Conservation (phyloP, 768 basidiomycete genomes). For the Tricholoma furcatifolium region DNA sequence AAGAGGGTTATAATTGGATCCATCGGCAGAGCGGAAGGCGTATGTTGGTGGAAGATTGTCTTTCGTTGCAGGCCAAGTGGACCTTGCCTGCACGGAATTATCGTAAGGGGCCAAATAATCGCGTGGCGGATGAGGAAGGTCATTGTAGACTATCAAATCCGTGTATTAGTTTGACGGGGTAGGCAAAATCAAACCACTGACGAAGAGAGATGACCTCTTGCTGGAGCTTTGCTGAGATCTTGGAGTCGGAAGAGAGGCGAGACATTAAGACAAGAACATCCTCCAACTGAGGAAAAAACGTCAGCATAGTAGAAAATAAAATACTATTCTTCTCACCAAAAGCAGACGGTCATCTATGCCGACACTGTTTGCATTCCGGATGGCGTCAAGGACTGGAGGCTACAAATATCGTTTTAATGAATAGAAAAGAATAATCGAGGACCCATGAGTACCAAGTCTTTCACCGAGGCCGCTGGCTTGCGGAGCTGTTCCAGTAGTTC, state of each 20-base stretch:
- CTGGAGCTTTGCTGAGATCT: slow-evolving; percentile 41
- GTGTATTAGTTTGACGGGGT: slow-evolving; percentile 14
- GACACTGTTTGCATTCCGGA: slow-evolving; percentile 33
- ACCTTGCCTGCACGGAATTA: neutral
- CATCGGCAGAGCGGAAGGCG: slow-evolving; percentile 58
- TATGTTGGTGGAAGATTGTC: slow-evolving; percentile 32
- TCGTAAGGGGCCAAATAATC: slow-evolving; percentile 39
- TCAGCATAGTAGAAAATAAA: neutral
- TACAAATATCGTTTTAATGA: slow-evolving; percentile 17
- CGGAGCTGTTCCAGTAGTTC: slow-evolving; percentile 29
- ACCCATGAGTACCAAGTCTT: slow-evolving; percentile 29
- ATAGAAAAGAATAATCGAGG: neutral
- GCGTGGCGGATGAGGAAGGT: slow-evolving; percentile 73
- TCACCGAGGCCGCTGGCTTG: slow-evolving; percentile 23
- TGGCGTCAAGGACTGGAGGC: slow-evolving; percentile 50
- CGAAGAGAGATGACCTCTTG: slow-evolving; percentile 51
- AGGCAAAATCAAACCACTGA: slow-evolving; percentile 33
- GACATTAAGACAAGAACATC: slow-evolving; percentile 61
- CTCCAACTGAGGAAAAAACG: slow-evolving; percentile 52
- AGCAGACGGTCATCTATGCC: slow-evolving; percentile 61
- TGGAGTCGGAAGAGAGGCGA: slow-evolving; percentile 30
- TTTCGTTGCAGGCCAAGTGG: slow-evolving; percentile 6
- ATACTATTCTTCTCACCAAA: slow-evolving; percentile 39
- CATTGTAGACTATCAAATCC: slow-evolving; percentile 60
- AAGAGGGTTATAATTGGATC: slow-evolving; percentile 57